Percentiles rank a stretch among this genome's conserved stretches.
Evolutionary conservation across 345 rosid species (phyloP).

Genomic region (Camelina laxa): DNA sequence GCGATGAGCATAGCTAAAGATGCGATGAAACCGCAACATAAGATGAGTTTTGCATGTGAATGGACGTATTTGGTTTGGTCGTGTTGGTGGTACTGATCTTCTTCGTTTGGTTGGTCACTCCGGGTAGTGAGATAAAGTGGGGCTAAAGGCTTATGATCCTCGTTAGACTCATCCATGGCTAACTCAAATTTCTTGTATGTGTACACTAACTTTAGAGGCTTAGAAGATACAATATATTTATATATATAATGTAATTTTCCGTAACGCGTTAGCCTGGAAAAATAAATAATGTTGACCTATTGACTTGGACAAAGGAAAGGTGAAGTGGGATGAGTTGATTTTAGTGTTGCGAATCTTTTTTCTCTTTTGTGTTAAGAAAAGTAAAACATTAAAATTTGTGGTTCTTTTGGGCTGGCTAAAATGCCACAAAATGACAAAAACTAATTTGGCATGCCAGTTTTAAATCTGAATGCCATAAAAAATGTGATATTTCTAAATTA

Average conservation of each 20-base stretch:
- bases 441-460: too few relatives aligned
- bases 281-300: constrained; percentile 21
- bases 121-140: constrained; percentile 27
- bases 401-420: too few relatives aligned
- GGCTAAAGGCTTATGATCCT: constrained; percentile 38
- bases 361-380: too few relatives aligned
- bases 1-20: constrained; percentile 29
- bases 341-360: constrained; percentile 5
- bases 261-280: constrained; percentile 29
- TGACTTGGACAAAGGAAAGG: constrained; percentile 25
- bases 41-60: constrained; percentile 33
- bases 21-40: constrained; percentile 38
- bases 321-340: constrained; percentile 32
- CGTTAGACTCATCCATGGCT: constrained; percentile 30
- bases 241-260: constrained; percentile 3
- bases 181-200: constrained; percentile 1
- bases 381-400: too few relatives aligned
- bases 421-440: too few relatives aligned
- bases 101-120: constrained; percentile 27
- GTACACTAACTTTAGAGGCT: too few relatives aligned
- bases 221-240: neutral
- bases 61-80: constrained; percentile 25
- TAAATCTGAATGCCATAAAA: too few relatives aligned
- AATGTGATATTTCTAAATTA: too few relatives aligned
- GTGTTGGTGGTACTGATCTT: constrained; percentile 30